phyloP scores from a whole-genome alignment of 495 filamentous ascomycete species.

The Tuber magnatum region DNA sequence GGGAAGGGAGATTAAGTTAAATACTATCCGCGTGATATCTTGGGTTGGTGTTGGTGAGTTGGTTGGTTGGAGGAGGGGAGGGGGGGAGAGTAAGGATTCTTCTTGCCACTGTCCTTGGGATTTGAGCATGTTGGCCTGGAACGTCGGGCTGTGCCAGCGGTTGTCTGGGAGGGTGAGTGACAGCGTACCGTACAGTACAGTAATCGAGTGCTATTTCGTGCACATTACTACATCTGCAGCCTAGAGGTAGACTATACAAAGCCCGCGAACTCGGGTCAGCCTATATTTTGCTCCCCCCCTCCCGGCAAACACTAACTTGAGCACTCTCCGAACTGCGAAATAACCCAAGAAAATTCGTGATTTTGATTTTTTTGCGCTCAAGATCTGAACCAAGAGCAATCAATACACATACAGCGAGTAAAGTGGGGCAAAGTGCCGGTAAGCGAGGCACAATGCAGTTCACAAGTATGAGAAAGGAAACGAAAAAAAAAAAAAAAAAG shows the following conservation, averaged over 20 bases:
- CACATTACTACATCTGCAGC: neutral
- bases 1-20: neutral
- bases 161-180: neutral
- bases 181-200: too few relatives aligned
- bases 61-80: neutral
- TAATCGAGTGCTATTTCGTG: neutral
- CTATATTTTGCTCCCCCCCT: neutral
- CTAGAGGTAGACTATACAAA: neutral
- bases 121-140: neutral
- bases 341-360: conserved; percentile 1
- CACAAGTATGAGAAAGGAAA: neutral
- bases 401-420: neutral
- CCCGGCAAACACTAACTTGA: neutral
- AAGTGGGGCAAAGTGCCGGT: neutral
- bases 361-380: neutral
- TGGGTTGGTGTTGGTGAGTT: neutral
- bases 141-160: neutral
- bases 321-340: neutral
- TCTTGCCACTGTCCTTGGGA: neutral
- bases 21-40: neutral
- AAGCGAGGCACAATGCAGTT: neutral
- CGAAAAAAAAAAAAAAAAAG: neutral
- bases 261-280: neutral
- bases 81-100: too few relatives aligned
- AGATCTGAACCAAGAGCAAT: neutral